Percentiles rank a stretch among this genome's conserved stretches.
phyloP scores from a whole-genome alignment of 805 yeast species.

The Yarrowia porcina region DNA sequence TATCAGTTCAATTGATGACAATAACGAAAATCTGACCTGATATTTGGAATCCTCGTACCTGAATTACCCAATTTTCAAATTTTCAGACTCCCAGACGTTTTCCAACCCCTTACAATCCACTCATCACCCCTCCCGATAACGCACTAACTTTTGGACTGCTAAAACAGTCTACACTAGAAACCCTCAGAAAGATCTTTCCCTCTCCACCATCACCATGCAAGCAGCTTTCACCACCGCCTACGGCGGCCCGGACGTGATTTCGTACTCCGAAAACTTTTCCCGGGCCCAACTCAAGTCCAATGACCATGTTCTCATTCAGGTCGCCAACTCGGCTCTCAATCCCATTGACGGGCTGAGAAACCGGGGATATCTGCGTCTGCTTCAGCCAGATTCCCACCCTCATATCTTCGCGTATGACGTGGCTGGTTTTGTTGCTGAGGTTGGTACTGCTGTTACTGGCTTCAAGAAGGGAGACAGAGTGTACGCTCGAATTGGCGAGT shows the following conservation, averaged over 20 bases:
- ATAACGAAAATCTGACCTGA: neutral
- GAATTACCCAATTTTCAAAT: neutral
- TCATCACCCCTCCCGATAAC: neutral
- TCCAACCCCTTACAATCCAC: neutral
- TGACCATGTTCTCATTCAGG: conserved; percentile 30
- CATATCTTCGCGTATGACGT: conserved; percentile 31
- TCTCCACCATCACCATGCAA: neutral
- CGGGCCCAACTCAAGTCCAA: neutral
- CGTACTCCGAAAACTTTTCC: neutral
- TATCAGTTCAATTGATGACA: neutral
- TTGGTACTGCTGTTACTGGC: conserved; percentile 29
- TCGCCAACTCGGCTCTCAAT: conserved; percentile 32
- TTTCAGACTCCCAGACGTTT: neutral
- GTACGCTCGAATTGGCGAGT: conserved; percentile 25
- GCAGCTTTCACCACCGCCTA: conserved; percentile 13
- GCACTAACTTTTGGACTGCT: neutral
- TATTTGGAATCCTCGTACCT: neutral
- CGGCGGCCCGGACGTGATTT: conserved; percentile 13
- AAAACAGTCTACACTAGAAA: neutral
- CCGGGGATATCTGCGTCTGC: conserved; percentile 25
- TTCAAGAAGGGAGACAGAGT: conserved; percentile 32
- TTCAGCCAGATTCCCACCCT: conserved; percentile 27
- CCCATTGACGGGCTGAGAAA: conserved; percentile 33
- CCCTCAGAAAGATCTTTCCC: neutral
- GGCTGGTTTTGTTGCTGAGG: conserved; percentile 33